A percentile compares a stretch with the other conserved stretches of the same genome.
phyloP scores from a whole-genome alignment of 352 stramenopile genomes.

The Phytophthora agathidicida region DNA sequence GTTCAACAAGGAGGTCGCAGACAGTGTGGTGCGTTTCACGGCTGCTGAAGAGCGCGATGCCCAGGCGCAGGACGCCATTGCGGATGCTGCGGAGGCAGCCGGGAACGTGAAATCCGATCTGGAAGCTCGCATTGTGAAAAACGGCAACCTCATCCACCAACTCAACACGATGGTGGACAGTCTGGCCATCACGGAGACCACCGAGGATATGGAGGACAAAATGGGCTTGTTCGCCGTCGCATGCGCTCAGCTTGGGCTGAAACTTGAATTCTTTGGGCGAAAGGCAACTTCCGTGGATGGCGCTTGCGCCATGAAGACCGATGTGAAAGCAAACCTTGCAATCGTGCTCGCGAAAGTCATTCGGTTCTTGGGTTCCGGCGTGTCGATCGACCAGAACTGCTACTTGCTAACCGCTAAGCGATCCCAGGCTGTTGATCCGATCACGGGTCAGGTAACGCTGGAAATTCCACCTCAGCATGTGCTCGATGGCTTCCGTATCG shows the following conservation, averaged over 20 bases:
- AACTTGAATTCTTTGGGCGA: conserved; percentile 60
- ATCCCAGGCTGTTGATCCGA: conserved; percentile 36
- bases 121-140: conserved; percentile 50
- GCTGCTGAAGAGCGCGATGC: conserved; percentile 36
- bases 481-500: conserved; percentile 53
- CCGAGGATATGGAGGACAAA: conserved; percentile 67
- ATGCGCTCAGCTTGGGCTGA: conserved; percentile 53
- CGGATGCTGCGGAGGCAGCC: conserved; percentile 24
- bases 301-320: conserved; percentile 24
- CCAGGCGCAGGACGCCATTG: conserved; percentile 37
- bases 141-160: conserved; percentile 69
- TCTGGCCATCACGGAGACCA: conserved; percentile 61
- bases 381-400: conserved; percentile 71
- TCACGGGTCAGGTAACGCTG: conserved; percentile 45
- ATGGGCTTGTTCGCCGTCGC: conserved; percentile 51
- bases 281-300: conserved; percentile 19
- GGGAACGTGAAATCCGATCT: conserved; percentile 38
- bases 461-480: conserved; percentile 51
- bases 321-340: conserved; percentile 46
- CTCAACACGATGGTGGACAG: conserved; percentile 72
- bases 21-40: conserved; percentile 28
- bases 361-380: conserved; percentile 58
- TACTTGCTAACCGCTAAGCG: conserved; percentile 52
- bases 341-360: conserved; percentile 59
- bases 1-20: conserved; percentile 40